Evolutionary conservation across 352 stramenopile species (phyloP).

Genomic region (Globisporangium takayamanum): DNA sequence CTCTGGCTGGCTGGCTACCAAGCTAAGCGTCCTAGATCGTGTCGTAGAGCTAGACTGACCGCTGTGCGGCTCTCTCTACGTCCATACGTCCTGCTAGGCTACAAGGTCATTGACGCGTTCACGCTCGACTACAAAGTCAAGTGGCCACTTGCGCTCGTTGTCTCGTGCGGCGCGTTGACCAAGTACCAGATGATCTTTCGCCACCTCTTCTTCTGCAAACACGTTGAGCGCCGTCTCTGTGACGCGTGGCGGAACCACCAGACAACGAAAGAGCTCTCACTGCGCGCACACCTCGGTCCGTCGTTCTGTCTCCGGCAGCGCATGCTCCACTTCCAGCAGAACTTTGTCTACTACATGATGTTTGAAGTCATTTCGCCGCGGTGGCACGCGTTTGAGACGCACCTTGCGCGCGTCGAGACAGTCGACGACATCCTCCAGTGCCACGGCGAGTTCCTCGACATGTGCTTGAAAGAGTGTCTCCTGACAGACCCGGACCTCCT

Average conservation of each 20-base stretch:
- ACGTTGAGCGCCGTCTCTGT: slow-evolving; percentile 95
- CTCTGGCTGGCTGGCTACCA: neutral
- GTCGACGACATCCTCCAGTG: slow-evolving; percentile 94
- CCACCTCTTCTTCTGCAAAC: slow-evolving; percentile 98
- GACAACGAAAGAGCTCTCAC: slow-evolving; percentile 84
- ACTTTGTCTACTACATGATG: slow-evolving; percentile 98
- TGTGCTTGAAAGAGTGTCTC: slow-evolving; percentile 95
- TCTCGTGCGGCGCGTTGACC: slow-evolving; percentile 90
- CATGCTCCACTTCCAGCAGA: slow-evolving; percentile 99
- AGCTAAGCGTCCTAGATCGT: too few species aligned
- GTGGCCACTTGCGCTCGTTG: slow-evolving; percentile 97
- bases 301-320: slow-evolving; percentile 94
- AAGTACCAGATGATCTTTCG: slow-evolving; percentile 99
- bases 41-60: too few species aligned
- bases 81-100: slow-evolving; percentile 22
- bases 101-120: slow-evolving; percentile 95
- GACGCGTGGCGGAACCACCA: slow-evolving; percentile 96
- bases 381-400: slow-evolving; percentile 87
- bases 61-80: neutral
- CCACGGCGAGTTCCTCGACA: slow-evolving; percentile 95
- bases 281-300: slow-evolving; percentile 81
- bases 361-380: slow-evolving; percentile 94
- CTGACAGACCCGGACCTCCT: slow-evolving; percentile 95
- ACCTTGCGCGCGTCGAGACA: slow-evolving; percentile 70
- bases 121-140: slow-evolving; percentile 94